Percentiles rank a stretch among this genome's conserved stretches.
Conservation (phyloP, 2,329 filamentous ascomycete species). For the Fusarium napiforme region DNA sequence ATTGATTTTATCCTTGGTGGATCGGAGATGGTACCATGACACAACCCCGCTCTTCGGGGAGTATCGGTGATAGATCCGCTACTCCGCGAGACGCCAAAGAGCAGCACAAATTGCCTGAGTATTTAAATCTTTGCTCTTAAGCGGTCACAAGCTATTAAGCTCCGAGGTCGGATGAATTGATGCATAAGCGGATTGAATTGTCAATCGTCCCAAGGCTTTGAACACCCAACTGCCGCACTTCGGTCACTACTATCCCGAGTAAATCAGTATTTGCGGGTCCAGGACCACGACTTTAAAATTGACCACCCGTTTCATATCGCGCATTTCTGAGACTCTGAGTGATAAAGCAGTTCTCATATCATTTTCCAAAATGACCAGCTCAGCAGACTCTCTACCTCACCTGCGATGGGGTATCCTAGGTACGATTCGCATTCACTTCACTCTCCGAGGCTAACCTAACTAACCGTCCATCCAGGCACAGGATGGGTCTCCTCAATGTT, state of each 20-base stretch:
- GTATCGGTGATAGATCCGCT: background rate
- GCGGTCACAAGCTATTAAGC: too few relatives aligned
- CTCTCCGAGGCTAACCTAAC: background rate
- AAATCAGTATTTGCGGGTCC: background rate
- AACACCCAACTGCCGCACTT: background rate
- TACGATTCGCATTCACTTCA: rapidly evolving
- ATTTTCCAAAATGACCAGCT: slow-evolving; percentile 19
- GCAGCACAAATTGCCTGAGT: too few relatives aligned
- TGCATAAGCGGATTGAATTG: too few relatives aligned
- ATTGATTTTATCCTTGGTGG: slow-evolving; percentile 3
- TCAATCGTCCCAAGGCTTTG: rapidly evolving
- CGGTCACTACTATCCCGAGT: background rate
- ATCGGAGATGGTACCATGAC: background rate
- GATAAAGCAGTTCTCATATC: too few relatives aligned
- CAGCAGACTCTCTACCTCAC: background rate
- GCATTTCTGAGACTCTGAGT: background rate
- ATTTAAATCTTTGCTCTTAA: too few relatives aligned
- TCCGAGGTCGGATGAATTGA: rapidly evolving
- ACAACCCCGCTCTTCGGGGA: background rate
- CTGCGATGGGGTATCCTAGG: slow-evolving; percentile 20
- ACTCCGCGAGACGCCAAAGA: background rate
- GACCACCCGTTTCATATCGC: background rate
- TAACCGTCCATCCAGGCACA: background rate
- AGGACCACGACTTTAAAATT: rapidly evolving
- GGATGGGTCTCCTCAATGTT: slow-evolving; percentile 34